A percentile compares a stretch with the other conserved stretches of the same genome.
Evolutionary conservation across 176 grass and related monocot species (phyloP).

Genomic region (Hyparrhenia diplandra): DNA sequence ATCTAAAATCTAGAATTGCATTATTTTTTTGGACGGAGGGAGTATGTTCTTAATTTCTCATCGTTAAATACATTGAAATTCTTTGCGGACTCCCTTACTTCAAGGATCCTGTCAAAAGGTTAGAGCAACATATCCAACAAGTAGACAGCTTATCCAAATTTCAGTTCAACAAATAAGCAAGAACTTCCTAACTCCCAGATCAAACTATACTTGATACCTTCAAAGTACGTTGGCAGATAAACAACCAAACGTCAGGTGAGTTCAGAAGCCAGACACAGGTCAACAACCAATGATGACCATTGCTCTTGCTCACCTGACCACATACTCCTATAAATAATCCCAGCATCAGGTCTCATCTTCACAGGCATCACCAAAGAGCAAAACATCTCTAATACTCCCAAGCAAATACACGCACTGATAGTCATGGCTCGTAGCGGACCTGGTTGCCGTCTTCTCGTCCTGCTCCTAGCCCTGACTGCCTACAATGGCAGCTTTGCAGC

Average conservation of each 20-base stretch:
- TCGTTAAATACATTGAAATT: not conserved
- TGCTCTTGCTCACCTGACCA: not conserved
- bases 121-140: conserved; percentile 35
- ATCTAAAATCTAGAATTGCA: no score
- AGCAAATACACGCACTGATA: not conserved
- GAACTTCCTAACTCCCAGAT: conserved; percentile 32
- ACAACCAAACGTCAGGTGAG: not conserved
- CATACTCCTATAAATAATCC: conserved; percentile 43
- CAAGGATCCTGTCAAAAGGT: not conserved
- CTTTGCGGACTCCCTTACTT: not conserved
- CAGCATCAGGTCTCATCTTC: not conserved
- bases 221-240: conserved; percentile 22
- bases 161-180: conserved; percentile 10
- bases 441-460: conserved; percentile 34
- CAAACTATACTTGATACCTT: not conserved
- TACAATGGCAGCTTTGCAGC: conserved; percentile 46
- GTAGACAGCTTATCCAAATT: not conserved
- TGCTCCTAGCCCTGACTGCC: conserved; percentile 44
- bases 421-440: conserved; percentile 43
- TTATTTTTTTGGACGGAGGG: not conserved
- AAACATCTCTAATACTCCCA: conserved; percentile 1
- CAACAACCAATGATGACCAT: conserved; percentile 13
- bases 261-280: not conserved
- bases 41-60: no score
- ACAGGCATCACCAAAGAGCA: not conserved